phyloP scores from a whole-genome alignment of 805 yeast species.

The Wickerhamomyces bisporus region DNA sequence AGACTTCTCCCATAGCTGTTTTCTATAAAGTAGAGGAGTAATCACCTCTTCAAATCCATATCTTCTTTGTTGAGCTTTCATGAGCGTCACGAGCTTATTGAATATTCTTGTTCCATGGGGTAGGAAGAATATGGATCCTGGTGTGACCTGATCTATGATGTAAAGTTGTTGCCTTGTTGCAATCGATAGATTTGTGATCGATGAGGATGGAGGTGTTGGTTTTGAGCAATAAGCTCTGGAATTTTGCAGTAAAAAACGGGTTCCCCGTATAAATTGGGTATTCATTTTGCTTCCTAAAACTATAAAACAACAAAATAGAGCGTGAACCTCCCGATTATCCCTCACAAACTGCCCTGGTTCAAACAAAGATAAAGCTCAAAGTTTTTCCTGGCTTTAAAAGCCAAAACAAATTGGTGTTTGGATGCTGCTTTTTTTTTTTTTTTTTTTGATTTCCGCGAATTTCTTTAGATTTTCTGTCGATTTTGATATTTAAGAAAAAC shows the following conservation, averaged over 20 bases:
- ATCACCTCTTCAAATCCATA: slow-evolving; percentile 90
- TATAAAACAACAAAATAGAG: too few species aligned
- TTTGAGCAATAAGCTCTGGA: slow-evolving; percentile 6
- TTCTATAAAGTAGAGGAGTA: slow-evolving; percentile 84
- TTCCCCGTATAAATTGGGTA: neutral
- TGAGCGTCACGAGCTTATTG: slow-evolving; percentile 71
- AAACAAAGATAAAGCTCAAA: too few species aligned
- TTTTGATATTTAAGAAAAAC: too few species aligned
- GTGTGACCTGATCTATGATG: slow-evolving; percentile 74
- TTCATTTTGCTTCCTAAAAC: too few species aligned
- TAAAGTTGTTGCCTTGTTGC: slow-evolving; percentile 62
- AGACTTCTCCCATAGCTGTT: slow-evolving; percentile 79
- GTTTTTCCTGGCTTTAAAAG: too few species aligned
- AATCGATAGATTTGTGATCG: slow-evolving; percentile 20
- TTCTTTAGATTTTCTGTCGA: too few species aligned
- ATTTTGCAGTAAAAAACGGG: neutral
- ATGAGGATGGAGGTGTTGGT: slow-evolving; percentile 11
- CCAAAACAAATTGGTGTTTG: neutral
- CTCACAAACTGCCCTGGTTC: too few species aligned
- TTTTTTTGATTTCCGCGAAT: neutral
- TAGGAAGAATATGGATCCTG: slow-evolving; percentile 87
- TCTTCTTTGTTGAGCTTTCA: slow-evolving; percentile 75
- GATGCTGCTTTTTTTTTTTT: neutral
- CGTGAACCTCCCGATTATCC: too few species aligned
- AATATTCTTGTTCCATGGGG: slow-evolving; percentile 91